Conservation (phyloP, 73 alveolate genomes). For the Paramecium sexaurelia region DNA sequence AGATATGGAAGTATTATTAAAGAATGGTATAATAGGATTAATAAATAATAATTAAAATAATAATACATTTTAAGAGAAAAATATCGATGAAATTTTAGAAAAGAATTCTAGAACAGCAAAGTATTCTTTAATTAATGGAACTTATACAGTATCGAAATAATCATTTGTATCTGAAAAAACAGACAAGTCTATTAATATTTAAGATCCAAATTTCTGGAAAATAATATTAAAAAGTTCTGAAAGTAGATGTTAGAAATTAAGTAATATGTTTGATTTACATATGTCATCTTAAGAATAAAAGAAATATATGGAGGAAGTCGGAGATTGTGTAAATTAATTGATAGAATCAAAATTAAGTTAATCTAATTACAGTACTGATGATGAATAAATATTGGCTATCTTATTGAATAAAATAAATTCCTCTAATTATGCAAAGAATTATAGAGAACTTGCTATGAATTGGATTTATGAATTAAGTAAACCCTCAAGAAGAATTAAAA, state of each 20-base stretch:
- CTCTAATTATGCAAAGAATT: slow-evolving; percentile 55
- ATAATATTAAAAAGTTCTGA: slow-evolving; percentile 75
- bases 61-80: slow-evolving; percentile 70
- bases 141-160: slow-evolving; percentile 78
- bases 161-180: slow-evolving; percentile 80
- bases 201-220: slow-evolving; percentile 92
- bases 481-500: slow-evolving; percentile 65
- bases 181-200: slow-evolving; percentile 77
- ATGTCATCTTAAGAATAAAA: slow-evolving; percentile 59
- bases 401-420: slow-evolving; percentile 64
- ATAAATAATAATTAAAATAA: slow-evolving; percentile 71
- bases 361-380: slow-evolving; percentile 73
- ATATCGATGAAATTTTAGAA: slow-evolving; percentile 84
- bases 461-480: slow-evolving; percentile 63
- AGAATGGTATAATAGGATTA: slow-evolving; percentile 89
- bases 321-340: slow-evolving; percentile 69
- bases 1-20: slow-evolving; percentile 86
- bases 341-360: slow-evolving; percentile 69
- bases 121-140: slow-evolving; percentile 74
- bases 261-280: slow-evolving; percentile 67
- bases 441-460: slow-evolving; percentile 65
- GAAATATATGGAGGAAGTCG: slow-evolving; percentile 74
- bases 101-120: slow-evolving; percentile 71
- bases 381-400: slow-evolving; percentile 74
- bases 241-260: slow-evolving; percentile 65